Conservation (phyloP, 2,329 filamentous ascomycete species). For the Fusarium fracticaudum region DNA sequence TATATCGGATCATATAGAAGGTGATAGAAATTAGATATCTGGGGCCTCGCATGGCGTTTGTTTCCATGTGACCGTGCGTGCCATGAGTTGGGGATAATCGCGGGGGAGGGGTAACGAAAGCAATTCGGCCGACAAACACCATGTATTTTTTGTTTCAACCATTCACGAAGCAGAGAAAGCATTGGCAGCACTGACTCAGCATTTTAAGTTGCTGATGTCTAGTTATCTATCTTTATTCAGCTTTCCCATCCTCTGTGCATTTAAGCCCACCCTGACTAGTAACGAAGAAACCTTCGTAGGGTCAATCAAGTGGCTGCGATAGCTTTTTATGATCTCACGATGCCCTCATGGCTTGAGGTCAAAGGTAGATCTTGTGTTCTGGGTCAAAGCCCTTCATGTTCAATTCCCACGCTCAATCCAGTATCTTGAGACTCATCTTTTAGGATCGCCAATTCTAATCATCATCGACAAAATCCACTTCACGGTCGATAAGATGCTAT, state of each 20-base stretch:
- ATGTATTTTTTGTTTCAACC: background rate
- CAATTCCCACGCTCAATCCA: background rate
- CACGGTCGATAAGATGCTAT: conserved; percentile 8
- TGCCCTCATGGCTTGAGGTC: background rate
- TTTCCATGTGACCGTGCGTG: conserved; percentile 38
- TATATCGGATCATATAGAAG: conserved; percentile 8
- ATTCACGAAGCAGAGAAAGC: background rate
- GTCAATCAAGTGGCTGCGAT: background rate
- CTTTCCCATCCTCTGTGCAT: background rate
- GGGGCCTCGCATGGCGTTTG: conserved; percentile 33
- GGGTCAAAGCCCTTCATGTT: background rate
- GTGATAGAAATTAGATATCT: conserved; percentile 18
- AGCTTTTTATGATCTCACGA: background rate
- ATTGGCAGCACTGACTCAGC: background rate
- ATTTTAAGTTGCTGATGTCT: background rate
- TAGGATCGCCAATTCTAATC: background rate
- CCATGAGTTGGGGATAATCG: conserved; percentile 35
- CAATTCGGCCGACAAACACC: background rate
- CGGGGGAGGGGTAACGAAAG: conserved; percentile 36
- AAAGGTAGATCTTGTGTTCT: background rate
- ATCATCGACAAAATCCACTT: conserved; percentile 14
- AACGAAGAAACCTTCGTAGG: background rate
- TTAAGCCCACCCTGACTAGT: too few species aligned
- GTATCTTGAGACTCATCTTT: background rate
- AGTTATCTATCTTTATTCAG: background rate